These are phyloP conservation scores for Chenopodium quinoa DNA, from an alignment of 148 eudicot genomes.

Conservation along the genomic window DNA sequence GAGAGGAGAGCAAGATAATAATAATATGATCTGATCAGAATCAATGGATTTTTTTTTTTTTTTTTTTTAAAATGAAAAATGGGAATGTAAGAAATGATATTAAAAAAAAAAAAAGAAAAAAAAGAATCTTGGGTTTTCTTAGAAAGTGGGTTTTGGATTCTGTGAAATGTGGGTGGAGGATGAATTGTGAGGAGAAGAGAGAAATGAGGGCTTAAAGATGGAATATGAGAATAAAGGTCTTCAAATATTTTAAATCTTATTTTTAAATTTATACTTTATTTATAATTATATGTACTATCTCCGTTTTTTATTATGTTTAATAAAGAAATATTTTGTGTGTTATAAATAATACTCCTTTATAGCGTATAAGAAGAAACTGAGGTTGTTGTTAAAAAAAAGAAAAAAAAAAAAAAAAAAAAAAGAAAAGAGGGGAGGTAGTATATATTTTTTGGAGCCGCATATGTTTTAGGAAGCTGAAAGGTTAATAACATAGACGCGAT, in stretches of 20 bases:
- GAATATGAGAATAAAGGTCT: background rate
- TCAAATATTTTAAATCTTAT: background rate
- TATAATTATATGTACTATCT: too few relatives aligned
- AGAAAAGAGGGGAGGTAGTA: too few relatives aligned
- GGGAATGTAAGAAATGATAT: background rate
- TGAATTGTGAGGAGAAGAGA: constrained; percentile 31
- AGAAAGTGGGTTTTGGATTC: background rate
- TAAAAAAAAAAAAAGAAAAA: background rate
- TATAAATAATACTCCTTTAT: too few relatives aligned
- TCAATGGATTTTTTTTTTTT: background rate
- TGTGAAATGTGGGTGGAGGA: background rate
- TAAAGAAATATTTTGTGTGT: too few relatives aligned
- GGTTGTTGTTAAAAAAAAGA: too few relatives aligned
- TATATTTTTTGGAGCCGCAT: too few relatives aligned
- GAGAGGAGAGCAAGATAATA: background rate
- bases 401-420: too few relatives aligned
- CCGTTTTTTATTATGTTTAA: too few relatives aligned
- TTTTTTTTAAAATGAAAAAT: background rate
- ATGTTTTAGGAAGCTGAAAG: too few relatives aligned
- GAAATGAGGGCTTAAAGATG: constrained; percentile 32
- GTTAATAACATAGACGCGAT: background rate
- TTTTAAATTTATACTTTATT: too few relatives aligned
- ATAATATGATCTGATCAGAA: background rate
- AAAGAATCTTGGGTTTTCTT: background rate
- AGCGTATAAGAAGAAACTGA: too few relatives aligned